Percentiles rank a stretch among this genome's conserved stretches.
phyloP scores from a whole-genome alignment of 1,139 yeast genomes.

The Debaryomyces subglobosus region DNA sequence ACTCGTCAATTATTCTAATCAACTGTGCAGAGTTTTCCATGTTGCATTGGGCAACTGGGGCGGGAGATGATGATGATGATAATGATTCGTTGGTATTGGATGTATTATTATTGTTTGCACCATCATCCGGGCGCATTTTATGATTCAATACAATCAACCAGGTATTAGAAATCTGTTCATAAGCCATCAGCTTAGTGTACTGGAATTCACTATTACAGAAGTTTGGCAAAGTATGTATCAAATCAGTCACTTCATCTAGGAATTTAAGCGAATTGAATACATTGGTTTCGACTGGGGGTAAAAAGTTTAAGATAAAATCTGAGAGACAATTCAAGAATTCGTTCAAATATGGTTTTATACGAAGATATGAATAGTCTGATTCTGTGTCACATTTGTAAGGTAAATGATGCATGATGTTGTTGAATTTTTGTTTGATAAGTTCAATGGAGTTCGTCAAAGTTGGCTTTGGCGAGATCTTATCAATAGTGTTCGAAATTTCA shows the following conservation, averaged over 20 bases:
- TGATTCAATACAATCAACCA: conserved; percentile 69
- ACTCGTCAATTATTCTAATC: conserved; percentile 36
- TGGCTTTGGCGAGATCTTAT: conserved; percentile 60
- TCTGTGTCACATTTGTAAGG: conserved; percentile 77
- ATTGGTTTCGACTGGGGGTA: conserved; percentile 76
- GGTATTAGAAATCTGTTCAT: conserved; percentile 78
- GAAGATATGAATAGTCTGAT: conserved; percentile 84
- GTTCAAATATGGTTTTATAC: conserved; percentile 73
- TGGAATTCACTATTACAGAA: conserved; percentile 74
- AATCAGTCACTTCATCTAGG: conserved; percentile 64
- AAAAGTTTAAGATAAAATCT: conserved; percentile 76
- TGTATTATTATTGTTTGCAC: conserved; percentile 10
- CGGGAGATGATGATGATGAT: conserved; percentile 8
- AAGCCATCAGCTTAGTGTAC: conserved; percentile 70
- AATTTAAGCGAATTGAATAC: conserved; percentile 62
- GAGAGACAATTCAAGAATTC: conserved; percentile 79
- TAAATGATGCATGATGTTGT: conserved; percentile 49
- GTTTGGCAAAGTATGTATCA: conserved; percentile 70
- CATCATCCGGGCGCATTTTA: conserved; percentile 20
- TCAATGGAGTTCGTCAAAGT: conserved; percentile 54
- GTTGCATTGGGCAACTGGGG: conserved; percentile 3
- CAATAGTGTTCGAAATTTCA: conserved; percentile 56
- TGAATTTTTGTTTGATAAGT: conserved; percentile 51
- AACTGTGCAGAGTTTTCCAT: conserved; percentile 29
- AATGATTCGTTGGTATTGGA: conserved; percentile 4